Percentiles rank a stretch among this genome's conserved stretches.
phyloP scores from a whole-genome alignment of 202 grass and related monocot species.

The Bolboschoenoplectus hybrid region DNA sequence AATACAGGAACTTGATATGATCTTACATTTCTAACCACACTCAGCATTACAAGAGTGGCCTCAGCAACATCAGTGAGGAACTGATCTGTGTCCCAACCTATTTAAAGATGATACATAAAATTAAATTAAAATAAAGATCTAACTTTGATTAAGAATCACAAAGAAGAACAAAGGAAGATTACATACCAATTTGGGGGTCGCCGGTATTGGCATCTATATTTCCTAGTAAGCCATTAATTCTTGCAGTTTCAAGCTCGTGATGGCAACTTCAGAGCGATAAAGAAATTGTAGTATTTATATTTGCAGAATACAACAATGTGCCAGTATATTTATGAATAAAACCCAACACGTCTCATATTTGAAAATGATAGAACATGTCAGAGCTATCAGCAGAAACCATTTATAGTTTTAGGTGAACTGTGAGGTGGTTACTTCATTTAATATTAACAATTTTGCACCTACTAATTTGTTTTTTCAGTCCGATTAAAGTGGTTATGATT shows the following conservation, averaged over 20 bases:
- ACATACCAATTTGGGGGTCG: constrained; percentile 87
- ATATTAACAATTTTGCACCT: constrained; percentile 12
- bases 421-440: neutral
- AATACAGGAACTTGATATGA: constrained; percentile 12
- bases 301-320: constrained; percentile 6
- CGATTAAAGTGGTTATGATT: neutral
- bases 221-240: constrained; percentile 84
- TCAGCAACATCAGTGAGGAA: constrained; percentile 95
- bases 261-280: constrained; percentile 65
- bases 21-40: constrained; percentile 99
- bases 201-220: constrained; percentile 98
- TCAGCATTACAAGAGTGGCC: constrained; percentile 89
- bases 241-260: constrained; percentile 95
- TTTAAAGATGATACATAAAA: constrained; percentile 28
- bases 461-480: neutral
- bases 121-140: neutral
- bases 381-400: neutral
- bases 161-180: constrained; percentile 18
- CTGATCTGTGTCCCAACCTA: constrained; percentile 98
- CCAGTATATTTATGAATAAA: neutral
- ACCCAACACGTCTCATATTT: neutral
- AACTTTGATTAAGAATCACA: constrained; percentile 29
- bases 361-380: constrained; percentile 4
- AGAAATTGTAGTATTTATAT: neutral
- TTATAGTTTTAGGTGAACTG: too few species aligned